Percentiles rank a stretch among this genome's conserved stretches.
Conservation (phyloP, 1,139 yeast genomes). For the Scheffersomyces insectosa region DNA sequence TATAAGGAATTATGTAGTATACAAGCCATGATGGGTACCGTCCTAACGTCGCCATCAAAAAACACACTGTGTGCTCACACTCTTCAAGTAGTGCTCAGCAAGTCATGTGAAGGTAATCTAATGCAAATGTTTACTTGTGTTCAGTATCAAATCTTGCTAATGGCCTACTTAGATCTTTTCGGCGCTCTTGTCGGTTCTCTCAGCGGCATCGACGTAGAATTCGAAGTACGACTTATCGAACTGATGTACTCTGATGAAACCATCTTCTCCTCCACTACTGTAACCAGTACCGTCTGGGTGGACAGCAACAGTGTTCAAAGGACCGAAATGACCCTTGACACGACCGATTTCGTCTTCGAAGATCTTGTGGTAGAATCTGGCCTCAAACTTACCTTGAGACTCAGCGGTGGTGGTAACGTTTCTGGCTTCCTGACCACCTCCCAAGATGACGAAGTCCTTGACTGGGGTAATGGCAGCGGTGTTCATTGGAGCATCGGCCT, state of each 20-base stretch:
- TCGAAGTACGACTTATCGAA: constrained; percentile 92
- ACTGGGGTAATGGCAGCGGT: constrained; percentile 92
- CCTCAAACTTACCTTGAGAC: constrained; percentile 95
- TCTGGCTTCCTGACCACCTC: constrained; percentile 99
- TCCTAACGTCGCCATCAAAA: too few relatives aligned
- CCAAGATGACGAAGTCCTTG: constrained; percentile 88
- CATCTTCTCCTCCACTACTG: constrained; percentile 98
- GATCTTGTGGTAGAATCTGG: constrained; percentile 92
- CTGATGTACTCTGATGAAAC: constrained; percentile 90
- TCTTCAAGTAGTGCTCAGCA: too few relatives aligned
- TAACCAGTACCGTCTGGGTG: constrained; percentile 94
- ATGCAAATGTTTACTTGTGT: too few relatives aligned
- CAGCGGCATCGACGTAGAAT: constrained; percentile 83
- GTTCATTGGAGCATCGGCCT: constrained; percentile 93
- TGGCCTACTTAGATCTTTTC: constrained; percentile 18
- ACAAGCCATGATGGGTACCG: background rate
- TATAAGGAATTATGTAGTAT: background rate
- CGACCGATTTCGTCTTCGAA: constrained; percentile 96
- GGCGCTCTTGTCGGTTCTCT: constrained; percentile 65
- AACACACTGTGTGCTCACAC: too few relatives aligned
- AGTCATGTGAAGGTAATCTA: too few relatives aligned
- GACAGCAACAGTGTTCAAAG: constrained; percentile 88
- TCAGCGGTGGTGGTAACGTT: constrained; percentile 96
- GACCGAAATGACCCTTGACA: constrained; percentile 99
- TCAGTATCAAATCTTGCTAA: too few relatives aligned